Evolutionary conservation across 1,284 basidiomycete genomes (phyloP).

Genomic region (Cryptococcus deneoformans): DNA sequence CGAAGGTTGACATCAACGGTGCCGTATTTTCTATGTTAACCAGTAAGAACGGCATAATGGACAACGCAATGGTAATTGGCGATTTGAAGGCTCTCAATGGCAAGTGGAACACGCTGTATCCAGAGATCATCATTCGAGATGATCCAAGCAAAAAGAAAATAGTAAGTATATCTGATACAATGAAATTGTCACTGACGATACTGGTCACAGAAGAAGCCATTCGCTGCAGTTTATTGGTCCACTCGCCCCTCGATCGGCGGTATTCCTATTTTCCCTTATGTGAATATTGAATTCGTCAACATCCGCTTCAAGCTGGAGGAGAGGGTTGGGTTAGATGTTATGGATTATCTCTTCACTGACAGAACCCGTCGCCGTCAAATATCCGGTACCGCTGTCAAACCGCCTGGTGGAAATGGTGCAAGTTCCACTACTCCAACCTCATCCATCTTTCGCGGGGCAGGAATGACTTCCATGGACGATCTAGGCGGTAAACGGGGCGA

Average conservation of each 20-base stretch:
- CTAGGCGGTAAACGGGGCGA: not conserved
- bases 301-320: conserved; percentile 84
- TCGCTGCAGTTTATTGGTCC: conserved; percentile 56
- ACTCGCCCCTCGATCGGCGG: conserved; percentile 88
- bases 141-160: conserved; percentile 52
- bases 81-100: conserved; percentile 84
- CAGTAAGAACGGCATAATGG: conserved; percentile 83
- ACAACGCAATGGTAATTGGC: conserved; percentile 71
- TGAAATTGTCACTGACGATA: not conserved
- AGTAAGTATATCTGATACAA: conserved; percentile 1
- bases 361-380: conserved; percentile 40
- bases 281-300: conserved; percentile 61
- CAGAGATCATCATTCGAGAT: conserved; percentile 79
- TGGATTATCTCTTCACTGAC: conserved; percentile 76
- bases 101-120: conserved; percentile 76
- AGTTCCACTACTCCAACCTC: conserved; percentile 16
- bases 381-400: conserved; percentile 2
- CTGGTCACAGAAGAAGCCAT: conserved; percentile 20
- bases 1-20: conserved; percentile 78
- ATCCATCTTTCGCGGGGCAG: not conserved
- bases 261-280: conserved; percentile 79
- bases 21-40: conserved; percentile 82
- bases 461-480: conserved; percentile 4
- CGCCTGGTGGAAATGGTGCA: conserved; percentile 25
- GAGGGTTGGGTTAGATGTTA: conserved; percentile 72